Evolutionary conservation across 2,329 filamentous ascomycete species (phyloP).

Genomic region (Aspergillus flavus): DNA sequence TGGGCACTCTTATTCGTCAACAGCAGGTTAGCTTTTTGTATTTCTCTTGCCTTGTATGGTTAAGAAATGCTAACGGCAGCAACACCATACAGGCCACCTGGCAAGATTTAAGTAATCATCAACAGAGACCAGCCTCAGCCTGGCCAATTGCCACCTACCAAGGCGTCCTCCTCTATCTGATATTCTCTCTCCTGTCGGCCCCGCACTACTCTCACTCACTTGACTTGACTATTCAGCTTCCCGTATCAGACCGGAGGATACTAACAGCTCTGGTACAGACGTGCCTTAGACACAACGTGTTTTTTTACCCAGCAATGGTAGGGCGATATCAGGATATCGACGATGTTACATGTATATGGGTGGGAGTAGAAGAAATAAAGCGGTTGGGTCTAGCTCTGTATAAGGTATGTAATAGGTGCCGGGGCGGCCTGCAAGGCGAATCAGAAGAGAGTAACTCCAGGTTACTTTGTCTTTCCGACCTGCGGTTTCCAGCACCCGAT

Average conservation of each 20-base stretch:
- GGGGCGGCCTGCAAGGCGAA: not conserved
- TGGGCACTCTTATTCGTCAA: slow-evolving; percentile 20
- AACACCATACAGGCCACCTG: not conserved
- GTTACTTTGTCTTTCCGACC: not conserved
- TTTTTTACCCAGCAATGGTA: slow-evolving; percentile 29
- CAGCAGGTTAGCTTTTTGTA: slow-evolving; percentile 13
- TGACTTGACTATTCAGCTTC: slow-evolving; percentile 8
- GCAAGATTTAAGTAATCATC: not conserved
- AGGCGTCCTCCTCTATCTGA: slow-evolving; percentile 30
- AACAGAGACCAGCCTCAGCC: slow-evolving; percentile 1
- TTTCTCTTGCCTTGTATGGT: not conserved
- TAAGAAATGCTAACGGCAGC: not conserved
- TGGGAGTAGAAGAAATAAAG: slow-evolving; percentile 29
- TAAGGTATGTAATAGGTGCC: slow-evolving; percentile 18
- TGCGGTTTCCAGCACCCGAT: not conserved
- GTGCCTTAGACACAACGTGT: slow-evolving; percentile 24
- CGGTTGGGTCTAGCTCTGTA: slow-evolving; percentile 27
- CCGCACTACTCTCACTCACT: not conserved
- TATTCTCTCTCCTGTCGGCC: slow-evolving; percentile 24
- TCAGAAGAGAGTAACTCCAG: not conserved
- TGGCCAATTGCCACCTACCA: slow-evolving; percentile 35
- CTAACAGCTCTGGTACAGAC: slow-evolving; percentile 22
- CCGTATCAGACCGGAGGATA: slow-evolving; percentile 16
- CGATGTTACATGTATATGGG: slow-evolving; percentile 23
- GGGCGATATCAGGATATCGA: slow-evolving; percentile 18